Conservation (phyloP, 2,329 filamentous ascomycete genomes). For the Fusarium verrucosum region DNA sequence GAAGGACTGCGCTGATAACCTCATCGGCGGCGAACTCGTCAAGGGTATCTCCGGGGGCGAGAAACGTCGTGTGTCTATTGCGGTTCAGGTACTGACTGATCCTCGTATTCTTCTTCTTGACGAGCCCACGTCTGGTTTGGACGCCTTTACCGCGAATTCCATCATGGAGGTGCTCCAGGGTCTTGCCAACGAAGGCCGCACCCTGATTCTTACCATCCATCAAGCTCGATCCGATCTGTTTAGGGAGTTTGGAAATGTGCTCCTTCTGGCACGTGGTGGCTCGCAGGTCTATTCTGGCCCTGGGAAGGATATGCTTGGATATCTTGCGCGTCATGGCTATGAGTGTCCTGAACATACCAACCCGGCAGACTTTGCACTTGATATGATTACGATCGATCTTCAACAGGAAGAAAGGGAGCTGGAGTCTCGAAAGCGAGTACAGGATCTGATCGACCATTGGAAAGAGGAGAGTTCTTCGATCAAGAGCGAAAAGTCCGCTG, state of each 20-base stretch:
- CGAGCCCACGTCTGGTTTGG: slow-evolving; percentile 79
- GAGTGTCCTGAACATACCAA: slow-evolving; percentile 76
- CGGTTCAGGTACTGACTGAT: slow-evolving; percentile 79
- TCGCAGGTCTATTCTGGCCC: slow-evolving; percentile 73
- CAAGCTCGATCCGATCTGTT: slow-evolving; percentile 80
- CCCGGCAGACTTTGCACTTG: slow-evolving; percentile 79
- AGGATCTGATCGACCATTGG: slow-evolving; percentile 70
- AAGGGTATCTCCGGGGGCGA: slow-evolving; percentile 85
- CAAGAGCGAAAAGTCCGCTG: slow-evolving; percentile 38
- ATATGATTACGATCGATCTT: slow-evolving; percentile 79
- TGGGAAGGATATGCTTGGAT: slow-evolving; percentile 69
- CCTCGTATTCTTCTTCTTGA: slow-evolving; percentile 78
- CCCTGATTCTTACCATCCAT: slow-evolving; percentile 79
- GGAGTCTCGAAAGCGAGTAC: slow-evolving; percentile 70
- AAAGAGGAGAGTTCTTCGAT: slow-evolving; percentile 16
- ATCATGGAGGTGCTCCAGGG: slow-evolving; percentile 78
- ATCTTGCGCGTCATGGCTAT: slow-evolving; percentile 69
- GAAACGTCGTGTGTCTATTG: slow-evolving; percentile 80
- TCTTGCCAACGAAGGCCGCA: slow-evolving; percentile 76
- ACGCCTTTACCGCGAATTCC: slow-evolving; percentile 80
- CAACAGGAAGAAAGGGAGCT: slow-evolving; percentile 71
- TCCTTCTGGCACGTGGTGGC: slow-evolving; percentile 76
- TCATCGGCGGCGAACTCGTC: slow-evolving; percentile 75
- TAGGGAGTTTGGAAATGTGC: slow-evolving; percentile 73
- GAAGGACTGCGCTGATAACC: slow-evolving; percentile 79